These are phyloP conservation scores for Termitomyces sp. DNA, from an alignment of 768 basidiomycete genomes.

Conservation along the genomic window DNA sequence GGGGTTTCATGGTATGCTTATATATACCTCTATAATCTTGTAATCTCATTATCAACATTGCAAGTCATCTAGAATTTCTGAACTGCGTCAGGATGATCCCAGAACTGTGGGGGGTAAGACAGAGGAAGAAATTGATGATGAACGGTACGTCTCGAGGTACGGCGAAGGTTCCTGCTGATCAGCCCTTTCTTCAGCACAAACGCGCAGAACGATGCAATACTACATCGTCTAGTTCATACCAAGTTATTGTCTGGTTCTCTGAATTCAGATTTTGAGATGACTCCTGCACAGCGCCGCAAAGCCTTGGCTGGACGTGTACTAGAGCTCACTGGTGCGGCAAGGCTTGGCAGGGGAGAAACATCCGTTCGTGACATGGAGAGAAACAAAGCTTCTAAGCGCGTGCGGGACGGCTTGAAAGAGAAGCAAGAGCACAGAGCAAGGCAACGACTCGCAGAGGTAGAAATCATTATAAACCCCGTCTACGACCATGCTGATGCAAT, in stretches of 20 bases:
- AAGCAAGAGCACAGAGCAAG: slow-evolving; percentile 55
- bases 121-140: slow-evolving; percentile 45
- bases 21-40: neutral
- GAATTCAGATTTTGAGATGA: slow-evolving; percentile 52
- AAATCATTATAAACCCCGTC: slow-evolving; percentile 16
- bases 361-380: slow-evolving; percentile 54
- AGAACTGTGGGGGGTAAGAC: slow-evolving; percentile 18
- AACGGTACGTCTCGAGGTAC: slow-evolving; percentile 32
- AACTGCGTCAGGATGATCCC: slow-evolving; percentile 36
- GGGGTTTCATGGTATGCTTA: slow-evolving; percentile 67
- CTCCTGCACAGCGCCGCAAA: slow-evolving; percentile 63
- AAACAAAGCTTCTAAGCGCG: slow-evolving; percentile 63
- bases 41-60: slow-evolving; percentile 27
- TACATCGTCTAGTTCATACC: slow-evolving; percentile 78
- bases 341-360: slow-evolving; percentile 71
- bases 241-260: slow-evolving; percentile 71
- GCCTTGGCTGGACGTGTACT: slow-evolving; percentile 74
- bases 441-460: slow-evolving; percentile 64
- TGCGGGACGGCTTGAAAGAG: slow-evolving; percentile 61
- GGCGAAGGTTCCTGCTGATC: neutral
- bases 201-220: slow-evolving; percentile 67
- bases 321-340: slow-evolving; percentile 62
- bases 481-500: neutral
- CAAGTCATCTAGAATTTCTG: slow-evolving; percentile 71
- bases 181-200: slow-evolving; percentile 48